Conservation (phyloP, 768 basidiomycete species). For the Pleurotus salmoneostramineus region DNA sequence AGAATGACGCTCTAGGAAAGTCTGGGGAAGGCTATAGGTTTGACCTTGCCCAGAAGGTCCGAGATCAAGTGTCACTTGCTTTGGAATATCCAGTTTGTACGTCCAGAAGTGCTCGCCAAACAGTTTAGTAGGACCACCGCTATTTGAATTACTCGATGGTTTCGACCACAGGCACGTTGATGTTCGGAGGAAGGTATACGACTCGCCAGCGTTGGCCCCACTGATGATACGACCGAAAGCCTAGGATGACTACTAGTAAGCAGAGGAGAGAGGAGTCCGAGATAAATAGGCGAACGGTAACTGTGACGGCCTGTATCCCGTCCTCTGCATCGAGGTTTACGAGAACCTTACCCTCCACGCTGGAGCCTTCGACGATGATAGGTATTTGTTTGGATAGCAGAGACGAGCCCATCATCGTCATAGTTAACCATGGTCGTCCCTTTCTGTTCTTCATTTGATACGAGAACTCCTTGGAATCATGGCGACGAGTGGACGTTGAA, state of each 20-base stretch:
- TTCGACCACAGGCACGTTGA: not conserved
- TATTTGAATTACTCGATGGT: not conserved
- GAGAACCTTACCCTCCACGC: conserved; percentile 29
- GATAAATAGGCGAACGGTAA: conserved; percentile 38
- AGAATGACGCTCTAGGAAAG: conserved; percentile 33
- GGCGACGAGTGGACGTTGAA: not conserved
- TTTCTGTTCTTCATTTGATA: conserved; percentile 5
- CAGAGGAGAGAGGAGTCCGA: conserved; percentile 1
- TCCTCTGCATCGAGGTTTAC: conserved; percentile 34
- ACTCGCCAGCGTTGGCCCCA: conserved; percentile 28
- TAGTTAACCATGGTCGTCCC: not conserved
- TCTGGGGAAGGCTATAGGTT: conserved; percentile 30
- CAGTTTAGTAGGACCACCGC: conserved; percentile 20
- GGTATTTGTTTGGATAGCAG: conserved; percentile 21
- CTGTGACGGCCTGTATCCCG: conserved; percentile 40
- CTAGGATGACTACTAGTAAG: conserved; percentile 15
- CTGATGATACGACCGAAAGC: conserved; percentile 34
- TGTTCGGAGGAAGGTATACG: conserved; percentile 13
- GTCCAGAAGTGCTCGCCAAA: conserved; percentile 32
- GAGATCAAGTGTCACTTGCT: conserved; percentile 22
- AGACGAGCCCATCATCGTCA: not conserved
- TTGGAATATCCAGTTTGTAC: conserved; percentile 35
- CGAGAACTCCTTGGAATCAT: not conserved
- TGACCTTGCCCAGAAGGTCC: conserved; percentile 15
- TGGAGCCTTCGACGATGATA: conserved; percentile 28